These are phyloP conservation scores for Meira nashicola DNA, from an alignment of 1,284 basidiomycete species.

Conservation along the genomic window DNA sequence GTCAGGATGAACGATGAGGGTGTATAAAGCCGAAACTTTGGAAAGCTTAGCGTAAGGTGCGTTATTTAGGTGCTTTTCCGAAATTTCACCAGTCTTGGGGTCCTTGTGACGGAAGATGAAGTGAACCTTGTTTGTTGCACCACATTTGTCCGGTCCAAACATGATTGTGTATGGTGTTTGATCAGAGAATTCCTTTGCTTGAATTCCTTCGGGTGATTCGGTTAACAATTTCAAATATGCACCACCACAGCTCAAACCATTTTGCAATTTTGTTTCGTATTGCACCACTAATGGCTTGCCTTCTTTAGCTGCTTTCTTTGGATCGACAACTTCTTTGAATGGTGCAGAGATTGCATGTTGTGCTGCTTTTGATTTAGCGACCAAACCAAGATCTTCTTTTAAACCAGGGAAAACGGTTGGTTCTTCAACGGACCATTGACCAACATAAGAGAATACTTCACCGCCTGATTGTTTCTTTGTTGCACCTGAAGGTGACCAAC, in stretches of 20 bases:
- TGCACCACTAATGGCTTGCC: conserved; percentile 85
- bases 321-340: conserved; percentile 72
- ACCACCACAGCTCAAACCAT: conserved; percentile 97
- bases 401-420: conserved; percentile 64
- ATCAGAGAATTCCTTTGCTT: conserved; percentile 49
- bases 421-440: conserved; percentile 94
- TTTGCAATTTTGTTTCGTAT: conserved; percentile 95
- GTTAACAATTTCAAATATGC: conserved; percentile 93
- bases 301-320: conserved; percentile 63
- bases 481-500: conserved; percentile 93
- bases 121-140: conserved; percentile 51
- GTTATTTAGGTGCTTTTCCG: conserved; percentile 90
- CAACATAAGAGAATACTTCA: conserved; percentile 78
- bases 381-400: conserved; percentile 53
- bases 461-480: conserved; percentile 66
- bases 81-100: conserved; percentile 60
- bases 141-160: conserved; percentile 53
- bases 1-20: conserved; percentile 76
- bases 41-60: conserved; percentile 67
- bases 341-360: conserved; percentile 97
- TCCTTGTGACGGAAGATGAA: conserved; percentile 53
- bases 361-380: conserved; percentile 71
- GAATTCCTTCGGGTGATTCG: conserved; percentile 53
- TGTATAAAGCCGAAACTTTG: conserved; percentile 50
- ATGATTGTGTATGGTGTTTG: conserved; percentile 53